These are phyloP conservation scores for Boletus rubroflammeus DNA, from an alignment of 768 basidiomycete genomes.

Conservation along the genomic window DNA sequence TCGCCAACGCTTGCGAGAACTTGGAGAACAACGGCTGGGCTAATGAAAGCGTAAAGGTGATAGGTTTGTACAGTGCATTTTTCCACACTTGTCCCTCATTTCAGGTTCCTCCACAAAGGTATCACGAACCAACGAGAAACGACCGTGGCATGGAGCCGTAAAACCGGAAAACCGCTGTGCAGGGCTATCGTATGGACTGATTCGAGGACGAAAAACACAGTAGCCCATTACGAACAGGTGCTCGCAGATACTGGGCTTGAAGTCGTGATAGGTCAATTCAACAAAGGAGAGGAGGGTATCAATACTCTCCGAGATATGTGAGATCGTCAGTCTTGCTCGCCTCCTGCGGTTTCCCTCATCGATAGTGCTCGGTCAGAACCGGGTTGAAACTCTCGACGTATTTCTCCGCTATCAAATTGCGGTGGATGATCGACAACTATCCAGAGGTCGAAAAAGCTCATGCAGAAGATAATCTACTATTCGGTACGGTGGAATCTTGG, in stretches of 20 bases:
- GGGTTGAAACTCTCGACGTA: conserved; percentile 96
- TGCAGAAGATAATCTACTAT: conserved; percentile 73
- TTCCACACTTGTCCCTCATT: neutral
- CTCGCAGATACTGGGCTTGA: conserved; percentile 74
- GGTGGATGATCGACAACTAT: conserved; percentile 94
- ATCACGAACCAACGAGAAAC: conserved; percentile 99
- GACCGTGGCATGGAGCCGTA: conserved; percentile 87
- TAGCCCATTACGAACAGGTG: conserved; percentile 74
- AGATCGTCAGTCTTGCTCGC: conserved; percentile 24
- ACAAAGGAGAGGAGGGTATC: conserved; percentile 67
- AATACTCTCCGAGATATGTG: conserved; percentile 66
- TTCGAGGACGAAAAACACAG: conserved; percentile 82
- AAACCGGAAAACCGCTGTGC: conserved; percentile 85
- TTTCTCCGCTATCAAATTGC: conserved; percentile 94
- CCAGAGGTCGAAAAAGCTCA: conserved; percentile 74
- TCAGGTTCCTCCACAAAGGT: conserved; percentile 39
- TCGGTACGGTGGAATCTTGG: conserved; percentile 98
- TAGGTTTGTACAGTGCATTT: conserved; percentile 56
- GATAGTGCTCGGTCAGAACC: conserved; percentile 47
- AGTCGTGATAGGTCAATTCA: conserved; percentile 58
- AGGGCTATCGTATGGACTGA: conserved; percentile 96
- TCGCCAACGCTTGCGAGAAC: conserved; percentile 63
- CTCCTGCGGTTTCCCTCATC: neutral
- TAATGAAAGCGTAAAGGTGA: conserved; percentile 81
- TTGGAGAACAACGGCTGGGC: conserved; percentile 77